A percentile compares a stretch with the other conserved stretches of the same genome.
Evolutionary conservation across 331 rosid species (phyloP).

Genomic region (Spiraea crenata): DNA sequence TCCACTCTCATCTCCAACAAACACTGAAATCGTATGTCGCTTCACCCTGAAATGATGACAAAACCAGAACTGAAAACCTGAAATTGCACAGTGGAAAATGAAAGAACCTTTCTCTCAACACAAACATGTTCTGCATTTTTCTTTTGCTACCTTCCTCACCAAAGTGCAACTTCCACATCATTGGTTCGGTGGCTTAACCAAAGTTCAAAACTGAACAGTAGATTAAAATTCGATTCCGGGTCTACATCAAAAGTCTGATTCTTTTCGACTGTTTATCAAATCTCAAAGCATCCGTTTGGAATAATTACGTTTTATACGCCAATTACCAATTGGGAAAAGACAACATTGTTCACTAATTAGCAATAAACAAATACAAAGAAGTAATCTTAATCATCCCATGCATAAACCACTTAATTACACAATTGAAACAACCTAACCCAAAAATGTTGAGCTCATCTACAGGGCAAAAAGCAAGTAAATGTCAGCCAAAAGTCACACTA

Average conservation of each 20-base stretch:
- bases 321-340: not conserved
- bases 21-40: conserved; percentile 58
- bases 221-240: not conserved
- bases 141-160: not conserved
- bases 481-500: not conserved
- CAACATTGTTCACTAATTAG: not conserved
- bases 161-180: not conserved
- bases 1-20: conserved; percentile 71
- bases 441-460: not conserved
- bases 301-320: not conserved
- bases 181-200: not conserved
- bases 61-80: not conserved
- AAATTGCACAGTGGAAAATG: not conserved
- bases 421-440: not conserved
- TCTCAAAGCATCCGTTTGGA: not conserved
- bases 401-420: conserved; percentile 8
- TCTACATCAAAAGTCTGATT: not conserved
- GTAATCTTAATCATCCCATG: conserved; percentile 14
- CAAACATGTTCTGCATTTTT: not conserved
- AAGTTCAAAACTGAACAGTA: not conserved
- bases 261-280: not conserved
- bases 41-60: conserved; percentile 41
- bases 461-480: not conserved
- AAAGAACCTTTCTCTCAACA: not conserved
- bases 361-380: not conserved